Conservation (phyloP, 306 rosid genomes). For the Cicer cuneatum region DNA sequence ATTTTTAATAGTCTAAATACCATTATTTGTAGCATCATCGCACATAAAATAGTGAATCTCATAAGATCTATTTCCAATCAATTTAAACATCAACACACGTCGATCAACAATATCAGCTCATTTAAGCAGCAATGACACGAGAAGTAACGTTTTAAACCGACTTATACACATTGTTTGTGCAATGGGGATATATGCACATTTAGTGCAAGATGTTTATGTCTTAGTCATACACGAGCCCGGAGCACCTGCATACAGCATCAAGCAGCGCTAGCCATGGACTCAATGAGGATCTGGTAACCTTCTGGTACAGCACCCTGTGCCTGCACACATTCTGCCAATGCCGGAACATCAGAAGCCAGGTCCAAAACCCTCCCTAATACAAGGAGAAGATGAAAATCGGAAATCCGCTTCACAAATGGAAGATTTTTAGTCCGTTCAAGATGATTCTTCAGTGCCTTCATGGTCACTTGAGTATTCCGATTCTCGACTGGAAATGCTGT, state of each 20-base stretch:
- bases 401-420: conserved; percentile 81
- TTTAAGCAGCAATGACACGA: conserved; percentile 42
- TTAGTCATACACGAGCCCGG: conserved; percentile 37
- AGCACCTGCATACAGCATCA: conserved; percentile 44
- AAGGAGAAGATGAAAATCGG: conserved; percentile 92
- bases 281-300: conserved; percentile 90
- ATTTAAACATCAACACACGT: conserved; percentile 34
- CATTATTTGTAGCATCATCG: conserved; percentile 11
- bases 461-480: conserved; percentile 55
- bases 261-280: conserved; percentile 84
- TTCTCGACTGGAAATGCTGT: conserved; percentile 84
- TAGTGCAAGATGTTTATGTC: conserved; percentile 40
- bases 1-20: not conserved
- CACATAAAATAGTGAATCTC: conserved; percentile 21
- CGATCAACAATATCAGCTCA: conserved; percentile 41
- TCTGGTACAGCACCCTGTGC: conserved; percentile 74
- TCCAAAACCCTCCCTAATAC: conserved; percentile 72
- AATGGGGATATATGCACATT: conserved; percentile 46
- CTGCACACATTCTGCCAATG: conserved; percentile 82
- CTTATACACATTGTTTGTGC: conserved; percentile 37
- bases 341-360: conserved; percentile 77
- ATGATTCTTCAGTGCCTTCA: conserved; percentile 81
- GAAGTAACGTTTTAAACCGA: conserved; percentile 44
- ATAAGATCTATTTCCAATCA: conserved; percentile 35
- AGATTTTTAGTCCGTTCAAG: conserved; percentile 74